Base-by-base conservation (phyloP, 2,329 filamentous ascomycete genomes). In the Colletotrichum liaoningense region DNA sequence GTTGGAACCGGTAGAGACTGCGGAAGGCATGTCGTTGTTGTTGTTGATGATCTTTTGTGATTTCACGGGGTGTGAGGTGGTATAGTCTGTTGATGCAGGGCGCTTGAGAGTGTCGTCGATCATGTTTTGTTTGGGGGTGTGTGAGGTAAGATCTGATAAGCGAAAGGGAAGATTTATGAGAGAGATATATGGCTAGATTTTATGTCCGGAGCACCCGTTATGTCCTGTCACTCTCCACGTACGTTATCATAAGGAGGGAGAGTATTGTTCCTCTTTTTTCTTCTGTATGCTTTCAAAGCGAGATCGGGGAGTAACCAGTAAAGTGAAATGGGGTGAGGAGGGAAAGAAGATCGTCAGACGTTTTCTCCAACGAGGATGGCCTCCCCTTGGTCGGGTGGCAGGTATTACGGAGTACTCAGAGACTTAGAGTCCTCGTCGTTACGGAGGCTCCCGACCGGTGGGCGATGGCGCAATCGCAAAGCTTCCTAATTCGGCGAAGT, bases 1-100 rank as follows among this genome's bases (percentile, higher is more conserved):
- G 58, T 76, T 79, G 69, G 74, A 63, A 54, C 28, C 72, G 69
- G 65, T 74, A 74, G 38, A 67, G 63, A 77, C 75, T 30, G 76
- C 77, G 30, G 83, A 83, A 71, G 83, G 83, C 83, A 85, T 85
- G 63, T 62, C 79, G 76, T 38, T 46, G 38, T 57, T 30, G 76
- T 30, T 55, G 38, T 52, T 30, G 42, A 22, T 52, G 5, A 54
- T 38, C 46, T 64, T 64, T 64, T n/a, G 49, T 12, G 49, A 26
- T 26, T 64, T 64, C 8, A 35, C n/a, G 1, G 46, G 19, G 24
- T 55, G 62, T 26, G 35, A 8, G 12, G 33, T 54, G 2, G 28
- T 58, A 28, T 54, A 35, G 49, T 58, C 28, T 9, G 67, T 19
- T 28, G 60, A 57, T 54, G 56, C 46, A 30, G 46, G 12, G 46